These are phyloP conservation scores for Candida sithepensis DNA, from an alignment of 805 yeast genomes.

Conservation along the genomic window DNA sequence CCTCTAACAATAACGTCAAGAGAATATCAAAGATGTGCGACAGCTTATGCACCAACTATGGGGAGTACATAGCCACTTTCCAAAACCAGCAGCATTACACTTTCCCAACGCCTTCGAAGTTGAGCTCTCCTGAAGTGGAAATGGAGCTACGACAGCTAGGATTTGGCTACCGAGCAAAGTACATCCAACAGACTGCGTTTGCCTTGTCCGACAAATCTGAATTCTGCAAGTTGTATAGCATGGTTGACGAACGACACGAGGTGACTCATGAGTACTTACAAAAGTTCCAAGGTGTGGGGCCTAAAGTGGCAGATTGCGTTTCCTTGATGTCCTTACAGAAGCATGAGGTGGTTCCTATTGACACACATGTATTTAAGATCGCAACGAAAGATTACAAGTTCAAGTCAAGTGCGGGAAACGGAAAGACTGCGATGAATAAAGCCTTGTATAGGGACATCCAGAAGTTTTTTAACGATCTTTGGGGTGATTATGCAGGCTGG, in stretches of 20 bases:
- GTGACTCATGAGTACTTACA: constrained; percentile 56
- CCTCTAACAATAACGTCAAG: constrained; percentile 93
- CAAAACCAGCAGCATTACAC: constrained; percentile 58
- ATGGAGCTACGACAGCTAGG: constrained; percentile 44
- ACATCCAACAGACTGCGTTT: constrained; percentile 72
- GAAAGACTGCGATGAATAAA: constrained; percentile 42
- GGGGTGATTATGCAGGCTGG: constrained; percentile 98
- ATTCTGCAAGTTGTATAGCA: constrained; percentile 34
- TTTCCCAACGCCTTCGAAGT: constrained; percentile 66
- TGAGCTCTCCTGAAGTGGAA: constrained; percentile 35
- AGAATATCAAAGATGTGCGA: constrained; percentile 93
- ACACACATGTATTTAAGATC: constrained; percentile 90
- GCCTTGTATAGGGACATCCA: constrained; percentile 56
- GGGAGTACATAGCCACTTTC: constrained; percentile 50
- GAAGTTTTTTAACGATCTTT: constrained; percentile 53
- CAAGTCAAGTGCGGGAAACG: constrained; percentile 25
- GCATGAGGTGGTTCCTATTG: constrained; percentile 88
- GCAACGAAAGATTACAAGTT: constrained; percentile 78
- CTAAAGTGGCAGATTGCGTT: constrained; percentile 97
- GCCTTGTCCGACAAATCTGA: constrained; percentile 41
- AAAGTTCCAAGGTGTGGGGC: constrained; percentile 85
- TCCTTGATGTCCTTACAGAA: constrained; percentile 86
- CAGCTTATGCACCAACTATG: constrained; percentile 65
- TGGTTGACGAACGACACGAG: constrained; percentile 37
- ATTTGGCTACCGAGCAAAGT: constrained; percentile 93